Percentiles rank a stretch among this genome's conserved stretches.
phyloP scores from a whole-genome alignment of 306 rosid species.

The Rubus parviflorus region DNA sequence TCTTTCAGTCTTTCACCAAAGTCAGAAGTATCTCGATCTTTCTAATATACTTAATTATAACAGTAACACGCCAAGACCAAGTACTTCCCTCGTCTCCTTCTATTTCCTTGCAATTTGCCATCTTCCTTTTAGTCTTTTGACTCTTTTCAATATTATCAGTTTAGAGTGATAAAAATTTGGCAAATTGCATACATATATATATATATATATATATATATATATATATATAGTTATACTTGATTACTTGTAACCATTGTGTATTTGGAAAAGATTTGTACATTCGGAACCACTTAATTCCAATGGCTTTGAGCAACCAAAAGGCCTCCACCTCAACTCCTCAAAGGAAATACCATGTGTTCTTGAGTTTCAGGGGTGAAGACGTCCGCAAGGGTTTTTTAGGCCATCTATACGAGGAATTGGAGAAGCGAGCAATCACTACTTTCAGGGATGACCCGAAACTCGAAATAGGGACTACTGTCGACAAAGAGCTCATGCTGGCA shows the following conservation, averaged over 20 bases:
- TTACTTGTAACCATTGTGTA: not conserved
- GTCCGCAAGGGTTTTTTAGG: not conserved
- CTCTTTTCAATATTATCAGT: no score
- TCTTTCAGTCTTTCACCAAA: no score
- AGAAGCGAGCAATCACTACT: not conserved
- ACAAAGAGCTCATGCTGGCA: not conserved
- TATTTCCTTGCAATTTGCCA: no score
- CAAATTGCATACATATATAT: no score
- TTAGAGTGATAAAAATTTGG: no score
- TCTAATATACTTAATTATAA: no score
- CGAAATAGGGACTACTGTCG: not conserved
- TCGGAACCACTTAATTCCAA: not conserved
- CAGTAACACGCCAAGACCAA: not conserved
- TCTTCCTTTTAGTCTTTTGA: no score
- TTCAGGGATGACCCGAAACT: slow-evolving; percentile 2
- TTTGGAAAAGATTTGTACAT: not conserved
- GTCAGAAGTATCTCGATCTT: no score
- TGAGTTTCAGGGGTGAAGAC: slow-evolving; percentile 12
- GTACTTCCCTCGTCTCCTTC: no score
- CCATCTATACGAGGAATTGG: not conserved
- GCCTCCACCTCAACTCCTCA: not conserved
- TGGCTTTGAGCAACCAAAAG: not conserved
- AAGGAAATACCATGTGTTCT: slow-evolving; percentile 5
- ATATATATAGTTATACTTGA: not conserved
- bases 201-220: no score